Evolutionary conservation across 495 filamentous ascomycete species (phyloP).

Genomic region (Sabuloglossum arenarium): DNA sequence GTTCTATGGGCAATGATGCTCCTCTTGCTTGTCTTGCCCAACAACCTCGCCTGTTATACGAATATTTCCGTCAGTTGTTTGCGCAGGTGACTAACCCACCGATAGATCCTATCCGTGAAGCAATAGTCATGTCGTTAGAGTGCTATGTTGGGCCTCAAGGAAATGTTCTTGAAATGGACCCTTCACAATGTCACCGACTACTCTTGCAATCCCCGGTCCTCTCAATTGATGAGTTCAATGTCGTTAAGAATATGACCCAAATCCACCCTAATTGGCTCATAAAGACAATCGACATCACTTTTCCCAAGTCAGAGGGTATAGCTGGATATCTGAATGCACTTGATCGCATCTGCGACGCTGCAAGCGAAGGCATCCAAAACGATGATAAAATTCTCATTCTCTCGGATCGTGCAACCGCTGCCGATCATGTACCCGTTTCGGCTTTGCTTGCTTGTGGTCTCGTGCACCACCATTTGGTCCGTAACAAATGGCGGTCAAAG

Average conservation of each 20-base stretch:
- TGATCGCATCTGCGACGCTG: constrained; percentile 72
- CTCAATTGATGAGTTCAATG: constrained; percentile 81
- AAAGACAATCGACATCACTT: constrained; percentile 89
- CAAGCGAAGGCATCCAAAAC: constrained; percentile 66
- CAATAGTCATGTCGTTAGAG: constrained; percentile 96
- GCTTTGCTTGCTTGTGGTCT: constrained; percentile 79
- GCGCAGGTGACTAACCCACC: constrained; percentile 98
- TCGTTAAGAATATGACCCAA: constrained; percentile 56
- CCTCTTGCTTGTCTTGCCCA: constrained; percentile 81
- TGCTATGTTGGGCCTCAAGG: constrained; percentile 97
- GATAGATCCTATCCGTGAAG: constrained; percentile 96
- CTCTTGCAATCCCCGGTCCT: constrained; percentile 81
- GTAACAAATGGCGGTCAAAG: constrained; percentile 88
- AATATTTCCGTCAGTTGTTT: constrained; percentile 98
- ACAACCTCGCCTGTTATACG: constrained; percentile 78
- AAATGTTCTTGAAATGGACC: constrained; percentile 88
- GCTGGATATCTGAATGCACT: constrained; percentile 76
- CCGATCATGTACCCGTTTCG: constrained; percentile 71
- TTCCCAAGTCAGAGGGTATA: constrained; percentile 71
- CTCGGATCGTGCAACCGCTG: constrained; percentile 73
- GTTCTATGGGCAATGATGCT: constrained; percentile 98
- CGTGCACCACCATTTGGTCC: constrained; percentile 92
- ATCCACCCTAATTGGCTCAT: constrained; percentile 74
- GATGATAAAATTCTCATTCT: constrained; percentile 77
- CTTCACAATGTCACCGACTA: constrained; percentile 71